Evolutionary conservation across 2,329 filamentous ascomycete genomes (phyloP).

Genomic region (Capronia americana): DNA sequence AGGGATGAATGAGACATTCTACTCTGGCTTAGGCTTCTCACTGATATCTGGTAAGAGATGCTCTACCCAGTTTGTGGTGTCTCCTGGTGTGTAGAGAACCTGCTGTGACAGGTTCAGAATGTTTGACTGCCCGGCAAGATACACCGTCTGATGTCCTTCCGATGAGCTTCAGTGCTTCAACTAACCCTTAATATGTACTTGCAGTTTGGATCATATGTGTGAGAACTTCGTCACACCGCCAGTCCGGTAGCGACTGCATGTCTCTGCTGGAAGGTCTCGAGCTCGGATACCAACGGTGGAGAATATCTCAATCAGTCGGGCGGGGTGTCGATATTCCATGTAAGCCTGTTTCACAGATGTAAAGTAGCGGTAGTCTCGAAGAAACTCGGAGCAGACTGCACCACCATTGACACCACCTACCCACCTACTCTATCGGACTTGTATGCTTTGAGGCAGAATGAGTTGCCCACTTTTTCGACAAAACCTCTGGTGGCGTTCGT

Average conservation of each 20-base stretch:
- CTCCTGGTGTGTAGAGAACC: background rate
- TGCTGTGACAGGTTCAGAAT: background rate
- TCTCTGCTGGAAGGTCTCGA: background rate
- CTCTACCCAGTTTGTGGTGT: background rate
- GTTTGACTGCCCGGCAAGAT: background rate
- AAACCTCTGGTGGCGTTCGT: background rate
- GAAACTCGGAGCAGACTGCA: background rate
- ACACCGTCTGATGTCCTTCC: background rate
- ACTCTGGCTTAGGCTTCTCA: background rate
- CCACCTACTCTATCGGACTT: background rate
- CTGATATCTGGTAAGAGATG: background rate
- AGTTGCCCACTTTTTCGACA: background rate
- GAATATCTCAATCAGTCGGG: background rate
- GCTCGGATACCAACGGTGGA: background rate
- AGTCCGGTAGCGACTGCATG: background rate
- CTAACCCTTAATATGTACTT: background rate
- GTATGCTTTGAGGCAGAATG: background rate
- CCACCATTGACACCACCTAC: background rate
- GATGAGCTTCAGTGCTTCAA: background rate
- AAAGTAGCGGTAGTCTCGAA: background rate
- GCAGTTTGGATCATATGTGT: too few species aligned
- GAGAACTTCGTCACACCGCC: background rate
- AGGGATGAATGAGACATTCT: background rate
- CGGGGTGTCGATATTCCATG: background rate
- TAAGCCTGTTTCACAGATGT: background rate